A percentile compares a stretch with the other conserved stretches of the same genome.
These are phyloP conservation scores for Aspergillus japonicus DNA, from an alignment of 2,329 filamentous ascomycete species.

Conservation along the genomic window DNA sequence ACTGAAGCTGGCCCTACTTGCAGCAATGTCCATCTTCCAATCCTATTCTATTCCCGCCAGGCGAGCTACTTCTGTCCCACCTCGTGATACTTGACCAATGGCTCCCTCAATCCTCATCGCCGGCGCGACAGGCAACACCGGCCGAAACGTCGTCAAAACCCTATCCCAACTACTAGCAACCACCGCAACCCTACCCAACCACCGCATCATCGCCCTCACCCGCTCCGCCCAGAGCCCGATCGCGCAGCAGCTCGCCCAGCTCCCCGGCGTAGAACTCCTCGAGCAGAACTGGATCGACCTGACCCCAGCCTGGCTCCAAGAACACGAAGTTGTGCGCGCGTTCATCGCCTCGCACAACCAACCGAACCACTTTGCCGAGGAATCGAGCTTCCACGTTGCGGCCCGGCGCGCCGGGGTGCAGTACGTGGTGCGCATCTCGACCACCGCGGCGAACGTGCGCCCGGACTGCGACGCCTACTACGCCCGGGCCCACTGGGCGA, in stretches of 20 bases:
- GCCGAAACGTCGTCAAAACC: constrained; percentile 27
- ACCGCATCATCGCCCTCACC: constrained; percentile 35
- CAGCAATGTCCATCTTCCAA: no score
- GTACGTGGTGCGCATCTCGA: constrained; percentile 47
- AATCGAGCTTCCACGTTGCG: constrained; percentile 38
- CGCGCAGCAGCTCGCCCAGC: constrained; percentile 27
- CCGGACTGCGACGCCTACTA: constrained; percentile 40
- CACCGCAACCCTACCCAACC: constrained; percentile 11
- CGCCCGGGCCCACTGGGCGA: constrained; percentile 42
- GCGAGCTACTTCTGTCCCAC: background rate
- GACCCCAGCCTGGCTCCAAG: constrained; percentile 42
- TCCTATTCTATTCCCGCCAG: no score
- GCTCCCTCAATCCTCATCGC: constrained; percentile 36
- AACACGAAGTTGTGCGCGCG: constrained; percentile 35
- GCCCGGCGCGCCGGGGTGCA: constrained; percentile 39
- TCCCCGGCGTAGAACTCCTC: constrained; percentile 36
- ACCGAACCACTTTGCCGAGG: constrained; percentile 42
- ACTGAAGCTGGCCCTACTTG: no score
- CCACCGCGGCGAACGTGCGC: constrained; percentile 37
- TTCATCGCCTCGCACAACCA: constrained; percentile 44
- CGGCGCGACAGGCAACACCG: constrained; percentile 44
- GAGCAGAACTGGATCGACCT: constrained; percentile 42
- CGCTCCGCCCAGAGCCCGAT: constrained; percentile 25
- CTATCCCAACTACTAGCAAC: constrained; percentile 25
- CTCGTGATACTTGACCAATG: constrained; percentile 22